A percentile compares a stretch with the other conserved stretches of the same genome.
Evolutionary conservation across 768 basidiomycete genomes (phyloP).

Genomic region (Tephrocybe sp.): DNA sequence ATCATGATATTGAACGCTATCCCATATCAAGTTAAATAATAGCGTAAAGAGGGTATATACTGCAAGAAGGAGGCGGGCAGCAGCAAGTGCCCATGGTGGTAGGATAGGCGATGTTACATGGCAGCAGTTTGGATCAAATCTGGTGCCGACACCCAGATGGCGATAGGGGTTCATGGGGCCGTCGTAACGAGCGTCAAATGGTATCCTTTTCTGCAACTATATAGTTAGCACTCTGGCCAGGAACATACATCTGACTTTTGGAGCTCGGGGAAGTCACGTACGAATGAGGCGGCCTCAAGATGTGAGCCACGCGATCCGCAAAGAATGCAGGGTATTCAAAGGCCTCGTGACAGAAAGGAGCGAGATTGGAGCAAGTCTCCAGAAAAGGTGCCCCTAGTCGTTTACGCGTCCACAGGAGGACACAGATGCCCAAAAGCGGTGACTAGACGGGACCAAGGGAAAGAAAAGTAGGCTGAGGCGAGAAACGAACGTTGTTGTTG

Average conservation of each 20-base stretch:
- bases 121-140: constrained; percentile 4
- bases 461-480: neutral
- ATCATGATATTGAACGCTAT: constrained; percentile 22
- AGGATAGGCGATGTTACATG: constrained; percentile 52
- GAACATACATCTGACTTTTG: neutral
- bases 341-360: too few relatives aligned
- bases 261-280: neutral
- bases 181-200: neutral
- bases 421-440: constrained; percentile 6
- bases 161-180: neutral
- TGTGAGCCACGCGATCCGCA: neutral
- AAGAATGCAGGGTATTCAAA: neutral
- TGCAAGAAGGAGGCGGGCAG: constrained; percentile 45
- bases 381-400: too few relatives aligned
- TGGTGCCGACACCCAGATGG: neutral
- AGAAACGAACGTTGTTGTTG: constrained; percentile 1
- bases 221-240: neutral
- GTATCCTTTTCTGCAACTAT: too few relatives aligned
- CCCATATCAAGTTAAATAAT: constrained; percentile 35
- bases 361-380: too few relatives aligned
- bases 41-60: constrained; percentile 45
- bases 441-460: neutral
- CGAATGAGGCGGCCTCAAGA: neutral
- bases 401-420: too few relatives aligned
- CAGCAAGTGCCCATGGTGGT: constrained; percentile 40